phyloP scores from a whole-genome alignment of 139 green algal species.

The Ulvella scutata region DNA sequence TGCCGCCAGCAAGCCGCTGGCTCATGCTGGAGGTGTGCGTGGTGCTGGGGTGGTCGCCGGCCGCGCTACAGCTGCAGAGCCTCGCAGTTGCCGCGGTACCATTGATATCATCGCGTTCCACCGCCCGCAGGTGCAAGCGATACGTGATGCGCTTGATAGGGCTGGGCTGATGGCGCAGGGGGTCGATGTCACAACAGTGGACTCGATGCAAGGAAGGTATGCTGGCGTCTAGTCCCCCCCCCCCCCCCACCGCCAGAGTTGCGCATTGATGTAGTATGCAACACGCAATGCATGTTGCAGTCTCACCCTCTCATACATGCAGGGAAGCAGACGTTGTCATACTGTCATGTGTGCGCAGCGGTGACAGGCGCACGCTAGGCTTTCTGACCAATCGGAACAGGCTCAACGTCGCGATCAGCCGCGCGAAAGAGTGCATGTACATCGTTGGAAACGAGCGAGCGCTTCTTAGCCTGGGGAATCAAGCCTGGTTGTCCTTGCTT shows the following conservation, averaged over 20 bases:
- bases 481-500: no score
- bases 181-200: not conserved
- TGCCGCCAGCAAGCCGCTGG: no score
- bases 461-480: no score
- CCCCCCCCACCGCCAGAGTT: no score
- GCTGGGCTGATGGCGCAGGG: not conserved
- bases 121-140: not conserved
- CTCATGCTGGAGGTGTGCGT: no score
- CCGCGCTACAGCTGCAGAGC: no score
- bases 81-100: no score
- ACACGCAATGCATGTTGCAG: no score
- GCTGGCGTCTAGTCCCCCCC: no score
- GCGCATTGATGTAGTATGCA: no score
- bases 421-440: slow-evolving; percentile 62
- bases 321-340: slow-evolving; percentile 98
- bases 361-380: not conserved
- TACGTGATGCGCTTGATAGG: not conserved
- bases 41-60: not conserved
- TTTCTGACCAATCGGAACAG: slow-evolving; percentile 71
- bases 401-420: slow-evolving; percentile 87
- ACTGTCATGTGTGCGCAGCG: slow-evolving; percentile 78
- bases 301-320: no score
- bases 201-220: slow-evolving; percentile 44
- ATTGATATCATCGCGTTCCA: slow-evolving; percentile 6
- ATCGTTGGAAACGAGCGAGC: slow-evolving; percentile 51